Percentiles rank a stretch among this genome's conserved stretches.
phyloP scores from a whole-genome alignment of 1,139 yeast species.

The Candida sp. region DNA sequence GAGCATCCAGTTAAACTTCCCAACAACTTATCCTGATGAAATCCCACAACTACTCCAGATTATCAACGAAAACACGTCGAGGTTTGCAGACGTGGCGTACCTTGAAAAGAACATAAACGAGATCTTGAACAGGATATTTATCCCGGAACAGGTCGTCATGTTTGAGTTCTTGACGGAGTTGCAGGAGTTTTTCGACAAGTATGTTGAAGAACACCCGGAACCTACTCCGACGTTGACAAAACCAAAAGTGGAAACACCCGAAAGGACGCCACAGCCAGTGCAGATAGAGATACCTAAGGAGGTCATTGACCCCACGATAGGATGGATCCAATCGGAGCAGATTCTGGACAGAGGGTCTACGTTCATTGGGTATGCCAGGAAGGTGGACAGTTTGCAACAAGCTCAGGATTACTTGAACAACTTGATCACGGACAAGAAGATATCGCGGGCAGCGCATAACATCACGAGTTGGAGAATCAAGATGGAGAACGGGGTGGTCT shows the following conservation, averaged over 20 bases:
- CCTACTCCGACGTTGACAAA: conserved; percentile 5
- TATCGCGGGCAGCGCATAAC: conserved; percentile 74
- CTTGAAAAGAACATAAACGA: conserved; percentile 48
- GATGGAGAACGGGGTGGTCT: conserved; percentile 53
- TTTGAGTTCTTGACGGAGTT: conserved; percentile 78
- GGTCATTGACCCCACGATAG: conserved; percentile 51
- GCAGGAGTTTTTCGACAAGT: conserved; percentile 51
- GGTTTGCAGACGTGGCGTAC: conserved; percentile 46
- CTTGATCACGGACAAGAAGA: conserved; percentile 66
- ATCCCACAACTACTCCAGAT: conserved; percentile 62
- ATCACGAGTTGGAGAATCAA: conserved; percentile 88
- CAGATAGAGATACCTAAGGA: conserved; percentile 1
- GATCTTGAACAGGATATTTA: conserved; percentile 53
- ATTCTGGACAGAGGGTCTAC: conserved; percentile 84
- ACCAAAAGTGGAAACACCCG: neutral
- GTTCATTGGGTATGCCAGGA: conserved; percentile 77
- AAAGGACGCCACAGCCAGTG: neutral
- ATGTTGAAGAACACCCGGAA: conserved; percentile 24
- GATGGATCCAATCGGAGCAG: conserved; percentile 82
- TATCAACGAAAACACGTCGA: conserved; percentile 31
- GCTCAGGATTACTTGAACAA: conserved; percentile 56
- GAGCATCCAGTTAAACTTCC: conserved; percentile 68
- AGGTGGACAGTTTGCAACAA: conserved; percentile 65
- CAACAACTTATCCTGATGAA: conserved; percentile 69
- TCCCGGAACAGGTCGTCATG: conserved; percentile 70